These are phyloP conservation scores for Aegilops longissima DNA, from an alignment of 176 grass and related monocot genomes.

Conservation along the genomic window DNA sequence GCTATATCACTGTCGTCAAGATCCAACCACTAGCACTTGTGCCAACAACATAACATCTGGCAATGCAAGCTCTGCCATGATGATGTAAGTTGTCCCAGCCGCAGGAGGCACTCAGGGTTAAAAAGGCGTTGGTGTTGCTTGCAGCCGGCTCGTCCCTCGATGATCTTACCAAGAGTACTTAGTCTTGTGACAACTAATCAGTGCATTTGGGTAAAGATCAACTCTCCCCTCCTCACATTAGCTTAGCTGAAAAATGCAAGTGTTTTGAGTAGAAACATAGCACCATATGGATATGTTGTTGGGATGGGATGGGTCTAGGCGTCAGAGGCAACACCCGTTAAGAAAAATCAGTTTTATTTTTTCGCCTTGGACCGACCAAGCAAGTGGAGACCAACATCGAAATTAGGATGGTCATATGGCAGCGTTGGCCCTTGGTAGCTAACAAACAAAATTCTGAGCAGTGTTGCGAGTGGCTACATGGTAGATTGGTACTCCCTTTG, in stretches of 20 bases:
- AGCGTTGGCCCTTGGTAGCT: too few species aligned
- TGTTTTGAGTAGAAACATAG: not conserved
- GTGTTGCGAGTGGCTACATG: too few species aligned
- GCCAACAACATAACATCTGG: conserved; percentile 46
- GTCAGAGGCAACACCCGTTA: too few species aligned
- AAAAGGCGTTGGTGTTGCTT: not conserved
- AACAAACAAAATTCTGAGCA: too few species aligned
- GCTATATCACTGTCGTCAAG: conserved; percentile 41
- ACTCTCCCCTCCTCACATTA: not conserved
- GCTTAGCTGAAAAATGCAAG: conserved; percentile 1
- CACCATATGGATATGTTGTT: conserved; percentile 13
- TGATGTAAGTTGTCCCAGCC: conserved; percentile 19
- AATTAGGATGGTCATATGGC: too few species aligned
- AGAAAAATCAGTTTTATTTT: too few species aligned
- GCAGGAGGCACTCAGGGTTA: not conserved
- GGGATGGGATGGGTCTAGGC: too few species aligned
- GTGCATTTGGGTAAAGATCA: not conserved
- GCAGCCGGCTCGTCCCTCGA: not conserved
- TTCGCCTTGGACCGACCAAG: too few species aligned
- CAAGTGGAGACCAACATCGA: too few species aligned
- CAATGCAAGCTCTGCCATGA: not conserved
- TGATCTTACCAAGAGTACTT: not conserved
- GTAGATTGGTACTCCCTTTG: too few species aligned
- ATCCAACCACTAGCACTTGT: conserved; percentile 66
- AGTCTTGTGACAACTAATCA: not conserved